Evolutionary conservation across 1,284 basidiomycete species (phyloP).

Genomic region (Psilocybe mexicana): DNA sequence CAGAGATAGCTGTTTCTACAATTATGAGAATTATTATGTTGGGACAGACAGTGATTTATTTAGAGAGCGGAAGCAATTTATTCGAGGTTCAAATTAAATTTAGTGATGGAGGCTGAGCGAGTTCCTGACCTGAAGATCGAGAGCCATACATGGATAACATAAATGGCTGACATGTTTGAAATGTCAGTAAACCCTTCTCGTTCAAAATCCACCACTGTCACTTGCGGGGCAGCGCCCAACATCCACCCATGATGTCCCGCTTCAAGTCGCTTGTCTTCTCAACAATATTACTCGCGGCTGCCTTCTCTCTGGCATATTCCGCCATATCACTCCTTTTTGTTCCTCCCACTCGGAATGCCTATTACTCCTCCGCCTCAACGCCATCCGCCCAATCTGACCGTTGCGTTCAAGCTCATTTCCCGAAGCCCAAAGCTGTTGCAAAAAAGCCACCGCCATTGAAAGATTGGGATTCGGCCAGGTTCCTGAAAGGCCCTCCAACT

Average conservation of each 20-base stretch:
- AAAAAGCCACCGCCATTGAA: background rate
- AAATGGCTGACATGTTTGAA: background rate
- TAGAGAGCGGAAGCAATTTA: no score
- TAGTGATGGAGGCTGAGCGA: no score
- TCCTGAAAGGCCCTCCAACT: slow-evolving; percentile 22
- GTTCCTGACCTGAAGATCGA: slow-evolving; percentile 16
- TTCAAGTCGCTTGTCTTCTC: slow-evolving; percentile 4
- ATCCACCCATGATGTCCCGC: slow-evolving; percentile 6
- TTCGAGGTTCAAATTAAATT: no score
- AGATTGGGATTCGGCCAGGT: slow-evolving; percentile 23
- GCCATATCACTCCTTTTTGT: slow-evolving; percentile 3
- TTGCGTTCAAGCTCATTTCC: background rate
- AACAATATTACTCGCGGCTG: slow-evolving; percentile 2
- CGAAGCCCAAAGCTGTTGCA: background rate
- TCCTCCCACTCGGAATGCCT: background rate
- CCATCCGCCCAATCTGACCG: background rate
- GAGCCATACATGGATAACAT: background rate
- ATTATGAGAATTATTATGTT: no score
- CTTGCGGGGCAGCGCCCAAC: background rate
- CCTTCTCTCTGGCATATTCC: slow-evolving; percentile 1
- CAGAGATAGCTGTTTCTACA: no score
- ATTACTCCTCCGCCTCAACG: background rate
- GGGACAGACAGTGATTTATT: no score
- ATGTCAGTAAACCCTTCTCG: background rate
- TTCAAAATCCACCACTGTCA: background rate